These are phyloP conservation scores for Neurospora terricola DNA, from an alignment of 495 filamentous ascomycete genomes.

Conservation along the genomic window DNA sequence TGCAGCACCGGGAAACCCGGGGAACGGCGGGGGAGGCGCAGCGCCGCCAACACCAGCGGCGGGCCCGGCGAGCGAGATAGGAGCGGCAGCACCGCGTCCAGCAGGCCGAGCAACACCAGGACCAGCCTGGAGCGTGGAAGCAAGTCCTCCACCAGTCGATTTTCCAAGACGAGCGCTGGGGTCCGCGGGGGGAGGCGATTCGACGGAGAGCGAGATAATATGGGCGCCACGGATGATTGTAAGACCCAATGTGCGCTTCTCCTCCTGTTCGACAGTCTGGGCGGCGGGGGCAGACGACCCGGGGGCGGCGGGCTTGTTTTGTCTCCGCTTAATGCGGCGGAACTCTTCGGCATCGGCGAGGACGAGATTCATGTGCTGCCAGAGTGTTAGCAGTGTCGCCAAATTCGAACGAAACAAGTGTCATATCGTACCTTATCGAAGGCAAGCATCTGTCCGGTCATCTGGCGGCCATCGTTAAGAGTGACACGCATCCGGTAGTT, in stretches of 20 bases:
- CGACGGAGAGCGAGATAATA: slow-evolving; percentile 88
- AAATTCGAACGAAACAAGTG: not conserved
- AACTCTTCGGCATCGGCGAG: slow-evolving; percentile 99
- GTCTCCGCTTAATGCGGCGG: slow-evolving; percentile 85
- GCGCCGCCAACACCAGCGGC: slow-evolving; percentile 35
- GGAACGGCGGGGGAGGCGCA: slow-evolving; percentile 50
- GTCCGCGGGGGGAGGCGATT: slow-evolving; percentile 93
- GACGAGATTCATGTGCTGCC: slow-evolving; percentile 96
- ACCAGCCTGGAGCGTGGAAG: slow-evolving; percentile 64
- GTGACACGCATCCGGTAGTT: slow-evolving; percentile 98
- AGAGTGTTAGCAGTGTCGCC: slow-evolving; percentile 13
- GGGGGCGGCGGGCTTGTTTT: slow-evolving; percentile 63
- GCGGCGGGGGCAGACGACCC: slow-evolving; percentile 42
- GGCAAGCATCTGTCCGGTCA: slow-evolving; percentile 93
- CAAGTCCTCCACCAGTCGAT: slow-evolving; percentile 55
- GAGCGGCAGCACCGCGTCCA: slow-evolving; percentile 67
- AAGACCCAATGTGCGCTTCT: slow-evolving; percentile 91
- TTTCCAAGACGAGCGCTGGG: slow-evolving; percentile 82
- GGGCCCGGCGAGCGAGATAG: slow-evolving; percentile 76
- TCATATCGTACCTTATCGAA: slow-evolving; percentile 73
- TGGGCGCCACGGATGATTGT: slow-evolving; percentile 91
- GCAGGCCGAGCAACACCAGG: slow-evolving; percentile 88
- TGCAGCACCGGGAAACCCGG: slow-evolving; percentile 54
- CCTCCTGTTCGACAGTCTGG: slow-evolving; percentile 74
- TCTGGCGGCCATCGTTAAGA: slow-evolving; percentile 88